phyloP scores from a whole-genome alignment of 116 monocot species.

The Trichopus zeylanicus region DNA sequence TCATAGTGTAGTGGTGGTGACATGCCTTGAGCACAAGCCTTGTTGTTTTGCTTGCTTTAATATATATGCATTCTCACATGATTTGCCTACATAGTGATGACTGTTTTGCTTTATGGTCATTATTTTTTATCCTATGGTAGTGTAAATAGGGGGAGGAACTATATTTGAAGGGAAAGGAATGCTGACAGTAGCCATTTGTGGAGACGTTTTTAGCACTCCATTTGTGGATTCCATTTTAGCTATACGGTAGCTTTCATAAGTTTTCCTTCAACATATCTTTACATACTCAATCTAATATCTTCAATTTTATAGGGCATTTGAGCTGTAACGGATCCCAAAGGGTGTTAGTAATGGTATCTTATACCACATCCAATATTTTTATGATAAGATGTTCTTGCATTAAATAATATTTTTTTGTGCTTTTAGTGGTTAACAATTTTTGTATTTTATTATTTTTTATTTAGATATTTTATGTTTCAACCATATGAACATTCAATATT shows the following conservation, averaged over 20 bases:
- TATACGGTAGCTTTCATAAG: conserved; percentile 34
- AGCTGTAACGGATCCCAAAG: conserved; percentile 91
- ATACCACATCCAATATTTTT: not conserved
- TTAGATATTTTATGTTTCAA: not conserved
- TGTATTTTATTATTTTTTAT: not conserved
- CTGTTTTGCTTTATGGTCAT: not conserved
- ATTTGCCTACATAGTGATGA: no score
- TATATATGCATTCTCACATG: no score
- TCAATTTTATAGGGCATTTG: conserved; percentile 62
- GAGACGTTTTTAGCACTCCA: conserved; percentile 86
- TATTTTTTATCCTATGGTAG: not conserved
- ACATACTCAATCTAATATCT: conserved; percentile 13
- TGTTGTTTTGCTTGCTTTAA: no score
- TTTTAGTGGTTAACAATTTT: not conserved
- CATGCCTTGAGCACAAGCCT: no score
- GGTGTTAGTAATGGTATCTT: conserved; percentile 85
- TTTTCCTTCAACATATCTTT: not conserved
- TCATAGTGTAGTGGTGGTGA: no score
- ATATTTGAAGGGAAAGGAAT: conserved; percentile 93
- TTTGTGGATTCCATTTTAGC: conserved; percentile 86
- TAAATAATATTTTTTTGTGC: no score
- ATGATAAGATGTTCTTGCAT: not conserved
- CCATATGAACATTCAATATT: not conserved
- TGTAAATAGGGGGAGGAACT: conserved; percentile 77
- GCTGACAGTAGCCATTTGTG: conserved; percentile 94